These are phyloP conservation scores for Gracilaria caudata DNA, from an alignment of 23 red algal species.

Conservation along the genomic window DNA sequence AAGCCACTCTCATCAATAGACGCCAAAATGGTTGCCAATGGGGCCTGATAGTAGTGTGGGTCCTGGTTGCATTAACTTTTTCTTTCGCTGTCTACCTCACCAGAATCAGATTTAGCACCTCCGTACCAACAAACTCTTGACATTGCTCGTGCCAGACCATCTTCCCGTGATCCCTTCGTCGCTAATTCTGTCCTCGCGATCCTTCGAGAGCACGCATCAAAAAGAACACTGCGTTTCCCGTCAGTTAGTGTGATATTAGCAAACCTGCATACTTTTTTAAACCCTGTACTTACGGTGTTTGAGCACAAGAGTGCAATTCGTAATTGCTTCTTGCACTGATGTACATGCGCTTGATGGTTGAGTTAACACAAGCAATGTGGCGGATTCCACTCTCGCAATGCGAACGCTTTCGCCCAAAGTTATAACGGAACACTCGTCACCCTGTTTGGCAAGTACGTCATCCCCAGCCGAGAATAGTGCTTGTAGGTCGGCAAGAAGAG, in stretches of 20 bases:
- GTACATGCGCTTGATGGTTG: constrained; percentile 36
- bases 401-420: constrained; percentile 47
- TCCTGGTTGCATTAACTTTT: constrained; percentile 19
- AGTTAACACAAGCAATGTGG: constrained; percentile 51
- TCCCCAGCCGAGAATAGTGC: constrained; percentile 56
- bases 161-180: not conserved
- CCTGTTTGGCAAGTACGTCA: constrained; percentile 43
- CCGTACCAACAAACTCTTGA: not conserved
- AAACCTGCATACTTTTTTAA: not conserved
- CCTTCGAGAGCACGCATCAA: constrained; percentile 31
- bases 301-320: constrained; percentile 13
- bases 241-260: not conserved
- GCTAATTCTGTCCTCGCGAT: constrained; percentile 8
- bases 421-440: constrained; percentile 39
- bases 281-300: constrained; percentile 37
- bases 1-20: constrained; percentile 59
- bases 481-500: constrained; percentile 59
- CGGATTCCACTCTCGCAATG: constrained; percentile 45
- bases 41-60: constrained; percentile 33
- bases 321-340: constrained; percentile 38
- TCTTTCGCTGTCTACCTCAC: constrained; percentile 24
- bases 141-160: not conserved
- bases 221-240: constrained; percentile 5
- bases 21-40: constrained; percentile 50
- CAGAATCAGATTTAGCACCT: constrained; percentile 13